phyloP scores from a whole-genome alignment of 2,329 filamentous ascomycete species.

The Fusarium azukiicola region DNA sequence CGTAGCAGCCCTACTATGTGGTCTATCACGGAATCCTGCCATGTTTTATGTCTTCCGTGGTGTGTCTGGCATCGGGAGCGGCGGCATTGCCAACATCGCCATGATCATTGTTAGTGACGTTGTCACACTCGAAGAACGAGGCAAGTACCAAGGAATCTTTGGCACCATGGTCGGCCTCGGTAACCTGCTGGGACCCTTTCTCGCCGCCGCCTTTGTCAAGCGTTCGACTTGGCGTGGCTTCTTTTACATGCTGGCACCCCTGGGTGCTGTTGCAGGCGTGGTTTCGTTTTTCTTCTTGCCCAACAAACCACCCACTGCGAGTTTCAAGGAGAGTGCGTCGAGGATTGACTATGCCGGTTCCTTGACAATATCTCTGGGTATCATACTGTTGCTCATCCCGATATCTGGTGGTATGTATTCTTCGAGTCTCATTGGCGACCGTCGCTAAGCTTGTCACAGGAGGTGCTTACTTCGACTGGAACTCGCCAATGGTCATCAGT shows the following conservation, averaged over 20 bases:
- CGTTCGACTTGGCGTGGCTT: constrained; percentile 9
- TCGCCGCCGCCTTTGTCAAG: neutral
- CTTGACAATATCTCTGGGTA: neutral
- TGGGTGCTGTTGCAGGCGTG: neutral
- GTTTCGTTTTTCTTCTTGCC: neutral
- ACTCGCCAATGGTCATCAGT: neutral
- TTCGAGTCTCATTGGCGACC: too few relatives aligned
- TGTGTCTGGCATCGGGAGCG: neutral
- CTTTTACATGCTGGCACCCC: constrained; percentile 11
- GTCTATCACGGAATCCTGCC: neutral
- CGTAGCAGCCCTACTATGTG: neutral
- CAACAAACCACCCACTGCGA: neutral
- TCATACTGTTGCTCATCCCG: neutral
- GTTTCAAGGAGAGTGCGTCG: neutral
- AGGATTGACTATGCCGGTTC: constrained; percentile 6
- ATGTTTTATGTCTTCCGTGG: constrained; percentile 12
- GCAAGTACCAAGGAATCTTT: constrained; percentile 11
- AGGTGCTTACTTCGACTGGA: constrained; percentile 5
- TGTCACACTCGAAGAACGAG: neutral
- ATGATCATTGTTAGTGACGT: constrained; percentile 14
- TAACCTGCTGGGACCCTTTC: neutral
- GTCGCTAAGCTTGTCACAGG: neutral
- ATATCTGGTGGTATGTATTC: constrained; percentile 2
- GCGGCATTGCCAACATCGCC: constrained; percentile 5
- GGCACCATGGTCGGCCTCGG: constrained; percentile 8